These are phyloP conservation scores for Hypericum androsaemum DNA, from an alignment of 345 rosid species.

Conservation along the genomic window DNA sequence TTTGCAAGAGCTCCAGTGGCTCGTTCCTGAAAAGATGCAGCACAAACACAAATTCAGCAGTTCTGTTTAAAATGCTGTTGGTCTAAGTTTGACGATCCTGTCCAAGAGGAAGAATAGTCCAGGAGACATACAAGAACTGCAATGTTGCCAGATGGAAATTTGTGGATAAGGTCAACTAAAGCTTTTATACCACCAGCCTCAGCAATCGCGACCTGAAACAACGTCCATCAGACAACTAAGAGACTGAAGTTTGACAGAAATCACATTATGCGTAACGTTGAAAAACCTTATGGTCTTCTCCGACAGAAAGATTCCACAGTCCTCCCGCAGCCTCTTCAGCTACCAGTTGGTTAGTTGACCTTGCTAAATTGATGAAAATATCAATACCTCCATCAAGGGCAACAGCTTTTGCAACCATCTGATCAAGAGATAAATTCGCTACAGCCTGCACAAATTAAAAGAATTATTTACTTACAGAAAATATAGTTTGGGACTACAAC, in stretches of 20 bases:
- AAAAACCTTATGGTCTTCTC: constrained; percentile 39
- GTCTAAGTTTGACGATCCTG: neutral
- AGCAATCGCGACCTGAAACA: constrained; percentile 27
- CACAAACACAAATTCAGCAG: constrained; percentile 19
- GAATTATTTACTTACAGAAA: neutral
- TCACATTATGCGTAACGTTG: constrained; percentile 5
- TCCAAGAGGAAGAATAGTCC: neutral
- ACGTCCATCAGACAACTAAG: neutral
- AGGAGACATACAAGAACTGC: constrained; percentile 28
- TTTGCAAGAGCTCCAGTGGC: constrained; percentile 40
- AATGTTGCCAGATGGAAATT: constrained; percentile 20
- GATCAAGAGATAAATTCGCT: constrained; percentile 33
- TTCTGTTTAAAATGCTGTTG: neutral
- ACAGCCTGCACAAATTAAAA: constrained; percentile 20
- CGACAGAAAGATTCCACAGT: constrained; percentile 37
- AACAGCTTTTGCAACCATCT: constrained; percentile 30
- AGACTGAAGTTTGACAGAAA: neutral
- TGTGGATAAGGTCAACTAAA: constrained; percentile 32
- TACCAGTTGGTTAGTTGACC: constrained; percentile 28
- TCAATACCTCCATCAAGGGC: constrained; percentile 29
- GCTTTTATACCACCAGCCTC: constrained; percentile 33
- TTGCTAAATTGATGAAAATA: constrained; percentile 24
- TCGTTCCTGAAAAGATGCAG: constrained; percentile 25
- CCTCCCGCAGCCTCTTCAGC: constrained; percentile 43
- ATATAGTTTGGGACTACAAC: too few relatives aligned